Conservation (phyloP, 768 basidiomycete species). For the Lentinula raphanica region DNA sequence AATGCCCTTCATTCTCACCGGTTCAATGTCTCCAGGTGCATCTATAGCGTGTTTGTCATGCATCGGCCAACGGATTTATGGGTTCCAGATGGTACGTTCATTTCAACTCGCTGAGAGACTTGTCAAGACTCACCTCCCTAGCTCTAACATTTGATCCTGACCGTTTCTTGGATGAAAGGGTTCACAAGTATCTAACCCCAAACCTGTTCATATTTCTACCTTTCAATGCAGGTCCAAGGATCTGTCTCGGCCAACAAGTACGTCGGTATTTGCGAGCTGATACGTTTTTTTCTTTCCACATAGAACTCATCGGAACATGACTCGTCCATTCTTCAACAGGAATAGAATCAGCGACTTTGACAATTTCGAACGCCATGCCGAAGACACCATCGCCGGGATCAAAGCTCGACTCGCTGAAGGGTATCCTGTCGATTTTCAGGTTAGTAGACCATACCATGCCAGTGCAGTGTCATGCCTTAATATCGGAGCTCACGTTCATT, state of each 20-base stretch:
- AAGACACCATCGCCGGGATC: no score
- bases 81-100: constrained; percentile 56
- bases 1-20: background rate
- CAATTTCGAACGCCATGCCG: no score
- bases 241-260: constrained; percentile 43
- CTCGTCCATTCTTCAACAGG: no score
- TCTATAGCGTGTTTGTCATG: constrained; percentile 52
- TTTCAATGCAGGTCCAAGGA: constrained; percentile 48
- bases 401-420: no score
- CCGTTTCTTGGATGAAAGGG: constrained; percentile 58
- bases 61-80: constrained; percentile 59
- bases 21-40: constrained; percentile 20
- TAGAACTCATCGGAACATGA: constrained; percentile 13
- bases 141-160: constrained; percentile 61
- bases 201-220: constrained; percentile 52
- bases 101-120: background rate
- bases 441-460: background rate
- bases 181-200: constrained; percentile 48
- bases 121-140: constrained; percentile 17
- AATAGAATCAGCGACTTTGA: no score
- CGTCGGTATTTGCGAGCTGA: no score
- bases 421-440: no score
- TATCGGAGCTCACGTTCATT: no score
- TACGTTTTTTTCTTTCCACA: no score
- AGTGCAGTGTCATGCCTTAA: no score